Evolutionary conservation across 305 asterid species (phyloP), one percentile per base, ranked within the genome.

Genomic region (Fraxinus angustifolia): DNA sequence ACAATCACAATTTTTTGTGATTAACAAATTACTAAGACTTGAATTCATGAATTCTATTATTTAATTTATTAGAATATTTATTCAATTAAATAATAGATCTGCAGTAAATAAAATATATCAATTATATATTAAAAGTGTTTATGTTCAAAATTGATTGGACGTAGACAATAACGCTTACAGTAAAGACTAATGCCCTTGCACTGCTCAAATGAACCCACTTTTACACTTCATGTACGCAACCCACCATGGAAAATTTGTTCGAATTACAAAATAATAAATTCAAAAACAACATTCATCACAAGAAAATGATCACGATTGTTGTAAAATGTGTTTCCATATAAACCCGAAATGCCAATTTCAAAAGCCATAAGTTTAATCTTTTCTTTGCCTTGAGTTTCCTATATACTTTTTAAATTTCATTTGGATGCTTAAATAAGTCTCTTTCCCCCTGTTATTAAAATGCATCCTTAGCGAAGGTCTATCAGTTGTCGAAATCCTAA

Each of bases 201-300:
- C 3, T 85, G 81, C 14, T 38, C 73, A 26, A 26, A 23, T 3
- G 82, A 74, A 56, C 85, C 81, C 90, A 83, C 83, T 11, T 31
- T 17, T 11, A 31, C 28, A 40, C 50, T 67, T 70, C 12, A 31
- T 31, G 38, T 65, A 7, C 10, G 8, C 16, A 65, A 8, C 10
- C 2, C 73, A 8, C 19, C 23, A 65, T 28, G n/a, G 35, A 65
- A 50, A 16, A 4, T 50, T 50, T 50, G 21, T 28, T 23, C 60
- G 7, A 65, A 26, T 16, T 50, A 16, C 8, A 28, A 26, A 65
- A 4, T 23, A 65, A 3, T 65, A 7, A 65, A 3, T 8, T 26
- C 23, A 65, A 19, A 4, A 65, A 10, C 71, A 60, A 3, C 16
- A 6, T 21, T 60, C 28, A 21, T 50, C 71, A 19, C 12, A 8